Evolutionary conservation across 441 rosid genomes (phyloP), one percentile per base, ranked within the genome.

Genomic region (Breynia disticha): DNA sequence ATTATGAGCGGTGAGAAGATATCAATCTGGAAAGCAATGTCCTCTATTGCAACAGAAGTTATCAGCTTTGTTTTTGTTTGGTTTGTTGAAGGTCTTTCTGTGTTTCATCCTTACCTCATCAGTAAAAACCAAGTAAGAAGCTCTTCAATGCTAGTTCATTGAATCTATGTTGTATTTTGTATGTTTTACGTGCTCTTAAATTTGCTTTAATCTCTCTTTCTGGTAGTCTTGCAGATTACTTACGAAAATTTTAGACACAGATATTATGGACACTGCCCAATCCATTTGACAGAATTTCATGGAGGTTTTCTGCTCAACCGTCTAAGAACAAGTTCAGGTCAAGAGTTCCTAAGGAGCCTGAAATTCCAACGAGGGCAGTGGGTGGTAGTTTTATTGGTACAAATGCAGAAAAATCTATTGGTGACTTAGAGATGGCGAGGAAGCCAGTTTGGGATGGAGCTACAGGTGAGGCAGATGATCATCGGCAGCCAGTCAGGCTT

Each of bases 11-110:
- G 73, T 12, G 90, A 89, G 51, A 21, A 43, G 12, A 78, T 68
- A 7, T 72, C 79, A 60, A 51, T 94, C 37, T 89, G 97, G 97
- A 89, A 69, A 69, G 88, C 99, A 15, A 70, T 89, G 74, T 56
- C 68, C 55, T 94, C 99, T 55, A 80, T 85, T 12, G 87, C 70
- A 1, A 63, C 89, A 28, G 62, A 89, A 48, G 49, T 80, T 60
- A 87, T 89, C 74, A 70, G 83, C 46, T 94, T 94, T 60, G 69
- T 89, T 46, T 74, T 71, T 0, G 73, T 87, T 67, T 94, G 99
- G 99, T 89, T 93, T 69, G 99, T 94, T 50, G 97, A 94, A 56
- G 99, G 99, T n/a, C 83, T 94, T 39, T 70, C 87, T 0, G 73
- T 82, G 56, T 94, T 87, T 75, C 99, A 94, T 70, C 70, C 80